Conservation (phyloP, 371 early-diverging fungal species). For the Mucor piriformis region DNA sequence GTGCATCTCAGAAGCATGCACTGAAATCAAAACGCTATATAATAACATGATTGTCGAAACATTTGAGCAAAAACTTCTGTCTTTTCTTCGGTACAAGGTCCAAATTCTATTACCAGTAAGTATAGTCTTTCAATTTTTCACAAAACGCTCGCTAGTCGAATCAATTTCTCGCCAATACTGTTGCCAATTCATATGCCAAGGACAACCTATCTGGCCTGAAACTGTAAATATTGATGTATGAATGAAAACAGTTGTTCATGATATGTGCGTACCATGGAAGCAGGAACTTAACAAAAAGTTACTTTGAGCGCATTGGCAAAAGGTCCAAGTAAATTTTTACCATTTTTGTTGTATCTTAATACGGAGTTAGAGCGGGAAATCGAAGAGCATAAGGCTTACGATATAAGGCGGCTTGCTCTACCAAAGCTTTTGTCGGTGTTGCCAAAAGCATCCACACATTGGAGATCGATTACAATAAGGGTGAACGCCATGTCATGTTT, state of each 20-base stretch:
- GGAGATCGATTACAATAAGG: not conserved
- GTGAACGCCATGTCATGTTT: conserved; percentile 1
- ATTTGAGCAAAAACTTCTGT: too few species aligned
- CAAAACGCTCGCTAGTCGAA: too few species aligned
- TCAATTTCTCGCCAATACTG: too few species aligned
- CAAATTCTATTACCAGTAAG: too few species aligned
- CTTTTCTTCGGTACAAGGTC: too few species aligned
- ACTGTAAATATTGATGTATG: not conserved
- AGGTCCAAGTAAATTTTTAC: not conserved
- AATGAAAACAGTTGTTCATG: not conserved
- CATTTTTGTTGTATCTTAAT: not conserved
- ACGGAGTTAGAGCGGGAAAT: not conserved
- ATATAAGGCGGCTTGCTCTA: not conserved
- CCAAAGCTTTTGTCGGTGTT: not conserved
- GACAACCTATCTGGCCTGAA: too few species aligned
- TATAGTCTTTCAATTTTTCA: too few species aligned
- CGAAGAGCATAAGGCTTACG: not conserved
- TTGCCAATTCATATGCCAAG: too few species aligned
- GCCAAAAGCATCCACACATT: too few species aligned
- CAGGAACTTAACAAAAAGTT: not conserved
- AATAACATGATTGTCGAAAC: too few species aligned
- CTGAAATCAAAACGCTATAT: too few species aligned
- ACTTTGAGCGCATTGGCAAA: not conserved
- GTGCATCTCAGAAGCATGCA: too few species aligned
- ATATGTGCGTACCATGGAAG: not conserved